Conservation (phyloP, 2,329 filamentous ascomycete species). For the Neonectria faginata region DNA sequence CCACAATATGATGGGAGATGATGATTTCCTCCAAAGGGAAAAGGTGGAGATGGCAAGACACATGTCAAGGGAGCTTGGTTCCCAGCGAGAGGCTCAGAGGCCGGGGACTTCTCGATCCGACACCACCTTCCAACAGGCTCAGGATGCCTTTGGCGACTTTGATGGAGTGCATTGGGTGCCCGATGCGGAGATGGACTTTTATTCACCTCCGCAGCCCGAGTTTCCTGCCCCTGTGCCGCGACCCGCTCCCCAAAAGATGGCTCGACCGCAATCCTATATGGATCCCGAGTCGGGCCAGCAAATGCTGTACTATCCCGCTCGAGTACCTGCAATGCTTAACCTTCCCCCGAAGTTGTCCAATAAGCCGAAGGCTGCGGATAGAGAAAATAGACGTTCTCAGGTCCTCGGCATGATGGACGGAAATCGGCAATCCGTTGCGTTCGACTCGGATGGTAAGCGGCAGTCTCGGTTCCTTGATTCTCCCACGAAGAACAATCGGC, state of each 20-base stretch:
- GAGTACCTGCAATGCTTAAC: slow-evolving; percentile 93
- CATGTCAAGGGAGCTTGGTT: slow-evolving; percentile 23
- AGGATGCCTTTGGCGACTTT: slow-evolving; percentile 81
- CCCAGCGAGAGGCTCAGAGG: slow-evolving; percentile 40
- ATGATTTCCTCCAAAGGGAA: slow-evolving; percentile 34
- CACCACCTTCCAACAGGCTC: slow-evolving; percentile 73
- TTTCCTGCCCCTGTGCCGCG: slow-evolving; percentile 29
- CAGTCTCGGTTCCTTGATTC: slow-evolving; percentile 18
- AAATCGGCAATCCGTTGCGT: slow-evolving; percentile 23
- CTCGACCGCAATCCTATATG: slow-evolving; percentile 68
- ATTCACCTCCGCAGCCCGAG: slow-evolving; percentile 33
- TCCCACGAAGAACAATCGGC: slow-evolving; percentile 35
- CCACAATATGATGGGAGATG: slow-evolving; percentile 50
- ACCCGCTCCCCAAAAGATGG: slow-evolving; percentile 34
- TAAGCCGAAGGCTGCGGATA: slow-evolving; percentile 70
- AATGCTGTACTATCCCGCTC: slow-evolving; percentile 96
- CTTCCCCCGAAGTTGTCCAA: slow-evolving; percentile 88
- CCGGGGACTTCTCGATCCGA: slow-evolving; percentile 64
- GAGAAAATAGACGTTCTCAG: slow-evolving; percentile 79
- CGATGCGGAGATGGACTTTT: slow-evolving; percentile 52
- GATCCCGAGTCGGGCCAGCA: slow-evolving; percentile 75
- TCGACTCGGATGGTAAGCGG: slow-evolving; percentile 26
- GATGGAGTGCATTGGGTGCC: slow-evolving; percentile 82
- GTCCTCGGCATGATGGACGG: slow-evolving; percentile 69
- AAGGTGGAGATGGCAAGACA: slow-evolving; percentile 25